These are phyloP conservation scores for Ophiorrhiza pumila DNA, from an alignment of 257 asterid genomes.

Conservation along the genomic window DNA sequence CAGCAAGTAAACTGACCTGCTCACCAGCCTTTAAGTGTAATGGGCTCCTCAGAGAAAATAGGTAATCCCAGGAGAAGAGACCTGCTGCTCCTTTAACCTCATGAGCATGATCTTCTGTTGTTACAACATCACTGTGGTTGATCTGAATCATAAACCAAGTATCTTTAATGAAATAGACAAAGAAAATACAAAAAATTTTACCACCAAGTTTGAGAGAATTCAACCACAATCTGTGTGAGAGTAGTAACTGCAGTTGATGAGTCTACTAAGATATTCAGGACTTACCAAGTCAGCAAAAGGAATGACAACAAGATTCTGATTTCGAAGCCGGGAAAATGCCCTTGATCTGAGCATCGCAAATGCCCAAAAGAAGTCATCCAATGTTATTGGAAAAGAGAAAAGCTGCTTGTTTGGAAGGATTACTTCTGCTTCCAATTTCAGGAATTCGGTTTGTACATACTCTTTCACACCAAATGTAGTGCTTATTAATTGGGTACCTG, in stretches of 20 bases:
- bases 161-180: not conserved
- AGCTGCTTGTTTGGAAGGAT: slow-evolving; percentile 74
- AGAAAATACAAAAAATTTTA: not conserved
- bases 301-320: slow-evolving; percentile 74
- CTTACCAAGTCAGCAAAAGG: slow-evolving; percentile 95
- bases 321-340: slow-evolving; percentile 80
- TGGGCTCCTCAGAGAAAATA: slow-evolving; percentile 76
- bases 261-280: slow-evolving; percentile 3
- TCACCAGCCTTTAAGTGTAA: slow-evolving; percentile 75
- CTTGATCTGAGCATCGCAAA: slow-evolving; percentile 93
- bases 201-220: not conserved
- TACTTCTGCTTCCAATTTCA: slow-evolving; percentile 62
- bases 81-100: slow-evolving; percentile 92
- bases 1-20: slow-evolving; percentile 52
- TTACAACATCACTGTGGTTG: slow-evolving; percentile 75
- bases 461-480: slow-evolving; percentile 86
- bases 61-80: slow-evolving; percentile 88
- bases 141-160: slow-evolving; percentile 38
- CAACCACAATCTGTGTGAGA: not conserved
- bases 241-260: not conserved
- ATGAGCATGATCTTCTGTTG: slow-evolving; percentile 83
- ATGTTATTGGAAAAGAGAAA: slow-evolving; percentile 64
- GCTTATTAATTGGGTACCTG: slow-evolving; percentile 87
- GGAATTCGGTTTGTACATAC: slow-evolving; percentile 70
- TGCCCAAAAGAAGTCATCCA: slow-evolving; percentile 95